Conservation (phyloP, 1,284 basidiomycete species). For the Boletus mariae region DNA sequence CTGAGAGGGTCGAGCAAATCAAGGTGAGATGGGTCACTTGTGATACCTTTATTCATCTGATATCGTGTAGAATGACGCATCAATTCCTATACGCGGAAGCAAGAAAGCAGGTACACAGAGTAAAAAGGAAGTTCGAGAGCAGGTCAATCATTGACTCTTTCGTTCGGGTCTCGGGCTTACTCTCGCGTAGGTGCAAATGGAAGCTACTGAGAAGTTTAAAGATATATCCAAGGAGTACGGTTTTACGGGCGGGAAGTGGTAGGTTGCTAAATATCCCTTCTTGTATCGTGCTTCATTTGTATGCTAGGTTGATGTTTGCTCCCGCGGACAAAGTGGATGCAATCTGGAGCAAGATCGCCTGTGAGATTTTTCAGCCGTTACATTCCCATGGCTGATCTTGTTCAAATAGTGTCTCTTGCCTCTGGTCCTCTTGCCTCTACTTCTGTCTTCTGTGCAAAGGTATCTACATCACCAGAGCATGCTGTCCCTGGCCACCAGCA, state of each 20-base stretch:
- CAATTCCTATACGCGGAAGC: constrained; percentile 61
- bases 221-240: constrained; percentile 52
- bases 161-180: not conserved
- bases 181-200: constrained; percentile 48
- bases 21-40: constrained; percentile 39
- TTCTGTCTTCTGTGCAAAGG: constrained; percentile 52
- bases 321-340: constrained; percentile 55
- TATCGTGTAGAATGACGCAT: constrained; percentile 51
- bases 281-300: not conserved
- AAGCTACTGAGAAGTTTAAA: constrained; percentile 54
- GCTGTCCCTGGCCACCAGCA: constrained; percentile 53
- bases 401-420: constrained; percentile 50
- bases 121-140: constrained; percentile 70
- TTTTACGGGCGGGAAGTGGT: constrained; percentile 67
- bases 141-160: constrained; percentile 26
- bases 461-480: constrained; percentile 54
- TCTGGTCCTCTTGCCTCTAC: constrained; percentile 60
- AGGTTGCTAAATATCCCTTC: constrained; percentile 3
- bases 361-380: constrained; percentile 29
- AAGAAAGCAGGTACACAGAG: constrained; percentile 69
- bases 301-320: constrained; percentile 58
- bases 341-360: constrained; percentile 57
- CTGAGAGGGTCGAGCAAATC: constrained; percentile 54
- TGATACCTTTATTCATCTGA: not conserved
- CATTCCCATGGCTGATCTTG: constrained; percentile 9